These are phyloP conservation scores for Termitomyces sp. DNA, from an alignment of 768 basidiomycete genomes.

Conservation along the genomic window DNA sequence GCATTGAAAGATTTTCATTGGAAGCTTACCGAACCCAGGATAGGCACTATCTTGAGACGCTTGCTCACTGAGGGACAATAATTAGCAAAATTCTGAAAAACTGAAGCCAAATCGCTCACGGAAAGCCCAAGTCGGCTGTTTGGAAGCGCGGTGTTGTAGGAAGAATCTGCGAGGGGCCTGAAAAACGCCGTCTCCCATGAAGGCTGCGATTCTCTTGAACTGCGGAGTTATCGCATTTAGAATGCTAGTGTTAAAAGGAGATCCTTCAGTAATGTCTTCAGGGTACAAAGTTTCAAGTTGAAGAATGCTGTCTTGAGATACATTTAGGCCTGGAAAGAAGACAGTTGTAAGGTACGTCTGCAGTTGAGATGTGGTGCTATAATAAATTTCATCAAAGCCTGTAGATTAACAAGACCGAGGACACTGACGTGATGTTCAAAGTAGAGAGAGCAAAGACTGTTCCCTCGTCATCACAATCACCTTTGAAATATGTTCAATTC, in stretches of 20 bases:
- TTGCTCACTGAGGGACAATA: constrained; percentile 32
- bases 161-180: constrained; percentile 48
- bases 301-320: constrained; percentile 12
- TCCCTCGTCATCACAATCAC: constrained; percentile 57
- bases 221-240: constrained; percentile 37
- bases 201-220: constrained; percentile 45
- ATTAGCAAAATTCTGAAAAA: constrained; percentile 5
- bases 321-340: constrained; percentile 15
- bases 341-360: constrained; percentile 22
- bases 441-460: constrained; percentile 44
- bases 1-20: neutral
- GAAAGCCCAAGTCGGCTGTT: constrained; percentile 40
- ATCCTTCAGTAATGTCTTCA: constrained; percentile 33
- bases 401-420: neutral
- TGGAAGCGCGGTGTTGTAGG: constrained; percentile 30
- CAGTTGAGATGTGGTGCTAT: constrained; percentile 21
- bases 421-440: constrained; percentile 41
- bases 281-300: constrained; percentile 28
- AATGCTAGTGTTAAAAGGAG: constrained; percentile 41
- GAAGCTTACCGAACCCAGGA: constrained; percentile 38
- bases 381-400: neutral
- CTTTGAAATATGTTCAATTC: constrained; percentile 17
- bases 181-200: constrained; percentile 46
- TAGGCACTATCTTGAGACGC: constrained; percentile 35
- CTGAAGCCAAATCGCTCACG: constrained; percentile 21